Base-by-base conservation (phyloP, 805 yeast species). In the Blastobotrys mokoenaii region DNA sequence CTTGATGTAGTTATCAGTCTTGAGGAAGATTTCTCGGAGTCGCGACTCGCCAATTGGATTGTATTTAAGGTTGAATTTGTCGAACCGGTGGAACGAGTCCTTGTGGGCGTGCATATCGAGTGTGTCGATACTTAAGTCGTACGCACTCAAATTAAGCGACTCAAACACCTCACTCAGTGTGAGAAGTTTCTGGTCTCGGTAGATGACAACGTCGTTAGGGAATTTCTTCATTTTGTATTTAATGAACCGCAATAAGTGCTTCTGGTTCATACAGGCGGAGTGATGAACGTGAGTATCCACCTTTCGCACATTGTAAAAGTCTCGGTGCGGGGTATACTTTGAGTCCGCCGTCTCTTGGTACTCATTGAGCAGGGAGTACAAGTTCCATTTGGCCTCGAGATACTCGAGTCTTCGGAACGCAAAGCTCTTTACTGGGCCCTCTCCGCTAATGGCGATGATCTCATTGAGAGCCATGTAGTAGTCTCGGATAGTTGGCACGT, bases 101-200 rank as follows among this genome's bases (percentile, higher is more conserved):
- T 89, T 84, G 64, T 93, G 98, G 3, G 99, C 99, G 66, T 93
- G 99, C 99, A 93, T 93, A 66, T 93, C 99, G 54, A 93, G 73
- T 1, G 98, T 94, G 59, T 93, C 99, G 57, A 93, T 93, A 47
- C 95, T 84, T 48, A 93, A 71, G 61, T 93, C 98, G 61, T 94
- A 93, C 1, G 97, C 97, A 0, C 96, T 82, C 49, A 93, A 73
- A 46, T 86, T 81, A 63, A 93, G 74, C 32, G 97, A 88, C 59
- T 88, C 76, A 67, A 93, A 93, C 40, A 93, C 99, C 62, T 90
- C 82, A n/a, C 72, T 76, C 53, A 93, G 72, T 0, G 97, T 84
- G 58, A 93, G 73, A 6, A 87, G 77, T 61, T 85, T 80, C 15
- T 90, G 95, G 68, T 93, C 98, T 69, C 99, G 82, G 66, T 76